phyloP scores from a whole-genome alignment of 1,139 yeast species.

The Groenewaldozyma auringiensis region DNA sequence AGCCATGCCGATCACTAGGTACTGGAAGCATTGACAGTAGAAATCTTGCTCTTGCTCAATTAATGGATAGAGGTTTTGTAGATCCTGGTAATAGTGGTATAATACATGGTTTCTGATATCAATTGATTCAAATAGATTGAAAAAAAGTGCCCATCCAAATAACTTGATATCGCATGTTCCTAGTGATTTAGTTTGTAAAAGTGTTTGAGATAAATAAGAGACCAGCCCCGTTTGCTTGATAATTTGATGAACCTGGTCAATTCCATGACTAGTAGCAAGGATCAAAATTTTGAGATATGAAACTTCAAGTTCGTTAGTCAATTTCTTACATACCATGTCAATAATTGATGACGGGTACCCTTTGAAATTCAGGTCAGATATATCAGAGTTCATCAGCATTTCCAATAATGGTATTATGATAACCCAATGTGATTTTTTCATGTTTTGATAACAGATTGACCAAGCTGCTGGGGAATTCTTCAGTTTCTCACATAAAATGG shows the following conservation, averaged over 20 bases:
- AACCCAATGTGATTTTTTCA: constrained; percentile 11
- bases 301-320: too few species aligned
- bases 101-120: not conserved
- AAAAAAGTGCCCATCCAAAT: not conserved
- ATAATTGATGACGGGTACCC: not conserved
- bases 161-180: not conserved
- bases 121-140: not conserved
- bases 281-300: not conserved
- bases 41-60: not conserved
- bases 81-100: not conserved
- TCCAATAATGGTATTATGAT: constrained; percentile 4
- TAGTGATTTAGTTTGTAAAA: too few species aligned
- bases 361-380: not conserved
- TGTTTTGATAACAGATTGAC: not conserved
- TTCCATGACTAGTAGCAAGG: not conserved
- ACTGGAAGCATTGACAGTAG: constrained; percentile 7
- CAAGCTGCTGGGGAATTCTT: not conserved
- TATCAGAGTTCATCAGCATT: not conserved
- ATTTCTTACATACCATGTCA: not conserved
- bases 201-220: too few species aligned
- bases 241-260: too few species aligned
- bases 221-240: not conserved
- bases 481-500: not conserved
- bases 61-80: not conserved
- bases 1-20: constrained; percentile 14